Conservation (phyloP, 495 filamentous ascomycete species). For the Penicillium tannophilum region DNA sequence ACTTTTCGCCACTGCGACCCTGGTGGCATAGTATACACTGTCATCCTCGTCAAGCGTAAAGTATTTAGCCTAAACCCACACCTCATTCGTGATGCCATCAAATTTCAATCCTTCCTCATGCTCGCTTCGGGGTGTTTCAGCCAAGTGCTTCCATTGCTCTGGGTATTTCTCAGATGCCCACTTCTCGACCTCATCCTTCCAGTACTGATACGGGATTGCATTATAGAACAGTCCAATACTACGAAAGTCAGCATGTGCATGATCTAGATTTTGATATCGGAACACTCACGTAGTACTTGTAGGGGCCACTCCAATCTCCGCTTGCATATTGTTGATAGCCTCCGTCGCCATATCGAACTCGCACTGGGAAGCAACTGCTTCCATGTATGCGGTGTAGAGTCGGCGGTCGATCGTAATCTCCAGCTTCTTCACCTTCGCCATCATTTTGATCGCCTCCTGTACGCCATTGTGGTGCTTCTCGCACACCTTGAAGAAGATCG, state of each 20-base stretch:
- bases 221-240: conserved; percentile 77
- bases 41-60: neutral
- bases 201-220: conserved; percentile 57
- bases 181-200: conserved; percentile 66
- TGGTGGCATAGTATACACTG: neutral
- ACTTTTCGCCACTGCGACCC: neutral
- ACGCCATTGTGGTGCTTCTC: conserved; percentile 64
- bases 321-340: conserved; percentile 65
- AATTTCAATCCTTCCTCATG: conserved; percentile 42
- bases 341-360: conserved; percentile 64
- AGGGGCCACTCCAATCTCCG: conserved; percentile 62
- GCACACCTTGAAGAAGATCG: conserved; percentile 76
- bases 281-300: conserved; percentile 70
- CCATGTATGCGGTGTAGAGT: conserved; percentile 74
- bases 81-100: conserved; percentile 35
- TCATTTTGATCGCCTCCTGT: conserved; percentile 67
- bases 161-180: conserved; percentile 73
- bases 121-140: conserved; percentile 33
- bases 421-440: conserved; percentile 70
- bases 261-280: neutral
- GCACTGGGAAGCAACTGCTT: conserved; percentile 69
- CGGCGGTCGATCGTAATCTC: conserved; percentile 72
- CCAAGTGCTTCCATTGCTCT: conserved; percentile 64
- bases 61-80: conserved; percentile 24
- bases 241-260: conserved; percentile 21